Percentiles rank a stretch among this genome's conserved stretches.
phyloP scores from a whole-genome alignment of 495 filamentous ascomycete genomes.

The Ramalina intermedia region DNA sequence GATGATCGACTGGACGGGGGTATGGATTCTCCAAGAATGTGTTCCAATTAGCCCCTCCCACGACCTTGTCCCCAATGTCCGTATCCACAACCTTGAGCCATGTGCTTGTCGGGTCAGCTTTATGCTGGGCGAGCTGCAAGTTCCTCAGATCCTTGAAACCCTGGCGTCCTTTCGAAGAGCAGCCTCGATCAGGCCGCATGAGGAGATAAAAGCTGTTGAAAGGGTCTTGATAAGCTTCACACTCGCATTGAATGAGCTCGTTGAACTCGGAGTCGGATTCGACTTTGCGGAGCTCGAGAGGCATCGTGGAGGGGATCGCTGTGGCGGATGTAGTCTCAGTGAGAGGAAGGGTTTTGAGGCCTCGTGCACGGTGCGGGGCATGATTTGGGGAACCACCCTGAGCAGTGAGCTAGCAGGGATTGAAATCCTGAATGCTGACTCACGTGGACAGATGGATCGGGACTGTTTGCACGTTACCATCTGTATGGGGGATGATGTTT shows the following conservation, averaged over 20 bases:
- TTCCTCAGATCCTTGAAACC: conserved; percentile 17
- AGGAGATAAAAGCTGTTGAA: conserved; percentile 8
- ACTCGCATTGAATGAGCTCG: conserved; percentile 11
- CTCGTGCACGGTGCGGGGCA: too few relatives aligned
- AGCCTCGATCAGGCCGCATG: conserved; percentile 8
- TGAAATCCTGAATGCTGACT: too few relatives aligned
- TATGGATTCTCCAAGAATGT: conserved; percentile 22
- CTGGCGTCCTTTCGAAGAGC: neutral
- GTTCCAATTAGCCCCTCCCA: conserved; percentile 22
- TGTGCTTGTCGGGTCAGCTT: conserved; percentile 13
- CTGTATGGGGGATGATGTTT: too few relatives aligned
- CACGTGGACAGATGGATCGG: too few relatives aligned
- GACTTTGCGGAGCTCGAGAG: conserved; percentile 8
- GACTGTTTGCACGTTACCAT: too few relatives aligned
- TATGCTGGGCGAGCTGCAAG: conserved; percentile 16
- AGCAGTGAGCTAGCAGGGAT: too few relatives aligned
- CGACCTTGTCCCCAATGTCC: conserved; percentile 17
- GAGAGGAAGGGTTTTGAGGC: too few relatives aligned
- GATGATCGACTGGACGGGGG: conserved; percentile 7
- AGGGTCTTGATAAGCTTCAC: conserved; percentile 8
- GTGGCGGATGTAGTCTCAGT: too few relatives aligned
- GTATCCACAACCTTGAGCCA: conserved; percentile 22
- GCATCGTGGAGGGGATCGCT: conserved; percentile 9
- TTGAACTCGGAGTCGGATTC: conserved; percentile 7
- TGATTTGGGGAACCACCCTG: too few relatives aligned